These are phyloP conservation scores for Talaromyces sp. DNA, from an alignment of 2,329 filamentous ascomycete species.

Conservation along the genomic window DNA sequence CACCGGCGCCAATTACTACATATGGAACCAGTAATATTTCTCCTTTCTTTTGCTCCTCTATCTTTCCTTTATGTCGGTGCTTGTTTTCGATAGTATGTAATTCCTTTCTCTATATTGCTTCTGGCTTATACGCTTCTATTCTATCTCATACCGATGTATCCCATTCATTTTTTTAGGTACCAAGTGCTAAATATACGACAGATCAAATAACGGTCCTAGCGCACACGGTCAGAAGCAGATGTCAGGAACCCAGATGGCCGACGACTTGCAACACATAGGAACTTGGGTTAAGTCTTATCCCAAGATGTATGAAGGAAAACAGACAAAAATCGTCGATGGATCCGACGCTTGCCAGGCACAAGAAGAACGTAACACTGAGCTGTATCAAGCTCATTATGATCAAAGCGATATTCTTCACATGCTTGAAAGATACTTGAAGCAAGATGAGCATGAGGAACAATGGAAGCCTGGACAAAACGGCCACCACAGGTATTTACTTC, in stretches of 20 bases:
- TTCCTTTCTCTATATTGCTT: too few species aligned
- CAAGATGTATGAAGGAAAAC: not conserved
- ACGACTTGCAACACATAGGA: not conserved
- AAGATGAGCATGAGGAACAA: not conserved
- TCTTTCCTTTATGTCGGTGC: too few species aligned
- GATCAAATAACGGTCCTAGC: not conserved
- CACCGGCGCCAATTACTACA: not conserved
- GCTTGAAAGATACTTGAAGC: not conserved
- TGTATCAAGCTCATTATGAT: not conserved
- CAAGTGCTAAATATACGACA: not conserved
- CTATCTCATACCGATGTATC: too few species aligned
- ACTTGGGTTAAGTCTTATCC: not conserved
- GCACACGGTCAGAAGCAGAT: not conserved
- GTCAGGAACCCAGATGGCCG: not conserved
- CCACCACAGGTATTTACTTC: too few species aligned
- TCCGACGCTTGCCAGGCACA: not conserved
- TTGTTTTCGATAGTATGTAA: too few species aligned
- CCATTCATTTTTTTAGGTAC: not conserved
- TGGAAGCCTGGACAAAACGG: not conserved
- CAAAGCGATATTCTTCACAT: not conserved
- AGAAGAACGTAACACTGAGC: not conserved
- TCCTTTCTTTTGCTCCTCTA: not conserved
- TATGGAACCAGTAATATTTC: not conserved
- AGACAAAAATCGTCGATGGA: not conserved
- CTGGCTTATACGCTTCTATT: not conserved